Evolutionary conservation across 345 rosid genomes (phyloP), one percentile per base, ranked within the genome.

Genomic region (Cardiospermum halicacabum): DNA sequence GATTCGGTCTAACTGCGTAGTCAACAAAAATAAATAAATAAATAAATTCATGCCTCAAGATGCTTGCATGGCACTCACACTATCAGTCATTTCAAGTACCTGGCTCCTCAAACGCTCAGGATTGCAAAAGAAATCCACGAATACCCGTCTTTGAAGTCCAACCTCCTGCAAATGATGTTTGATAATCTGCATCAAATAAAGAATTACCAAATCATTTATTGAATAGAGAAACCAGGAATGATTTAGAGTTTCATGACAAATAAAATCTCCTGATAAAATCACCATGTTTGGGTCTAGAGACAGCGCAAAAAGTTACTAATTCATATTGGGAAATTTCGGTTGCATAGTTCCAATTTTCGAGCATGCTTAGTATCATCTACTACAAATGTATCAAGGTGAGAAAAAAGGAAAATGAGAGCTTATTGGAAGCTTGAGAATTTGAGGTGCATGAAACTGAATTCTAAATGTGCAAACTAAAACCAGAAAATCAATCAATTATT

Each of bases 121-220:
- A 70, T 80, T 89, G 81, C 88, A 82, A 79, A 91, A 89, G 84
- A 91, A 91, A 68, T 91, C 96, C 0, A 87, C 89, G 53, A 85
- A 91, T 6, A 85, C 95, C 30, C 89, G 84, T 62, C 93, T 77
- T 68, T 89, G 97, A 54, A 89, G 85, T 55, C 84, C 95, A 26
- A 91, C 85, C 72, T 85, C 99, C 72, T 91, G 91, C 0, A 88
- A 74, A 64, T 94, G 99, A 83, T 91, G 97, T 60, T 91, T 89
- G 67, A 84, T 83, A 60, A 91, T 91, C 99, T 91, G 81, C 82
- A 70, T 42, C 21, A 60, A 50, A 32, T 27, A 53, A 45, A 45
- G 8, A 47, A 47, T 16, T 47, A 21, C 51, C 51, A 47, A 47
- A 16, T 47, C 51, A 2, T 12, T 18, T 0, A n/a, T 5, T 47